phyloP scores from a whole-genome alignment of 192 early-diverging fungal species.

The Mortierella hygrophila region DNA sequence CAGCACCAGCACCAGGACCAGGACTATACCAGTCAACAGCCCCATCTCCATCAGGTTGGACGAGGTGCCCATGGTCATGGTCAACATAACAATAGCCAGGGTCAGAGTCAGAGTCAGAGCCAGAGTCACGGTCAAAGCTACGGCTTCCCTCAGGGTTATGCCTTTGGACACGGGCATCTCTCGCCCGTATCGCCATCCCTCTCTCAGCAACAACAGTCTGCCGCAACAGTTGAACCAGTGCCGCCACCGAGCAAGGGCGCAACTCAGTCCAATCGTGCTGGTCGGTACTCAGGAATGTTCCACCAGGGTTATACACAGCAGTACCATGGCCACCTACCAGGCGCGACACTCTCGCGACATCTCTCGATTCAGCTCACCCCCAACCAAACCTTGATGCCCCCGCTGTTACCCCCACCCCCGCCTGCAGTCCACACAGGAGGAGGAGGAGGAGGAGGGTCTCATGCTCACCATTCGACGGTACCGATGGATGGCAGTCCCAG shows the following conservation, averaged over 20 bases:
- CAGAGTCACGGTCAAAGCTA: not conserved
- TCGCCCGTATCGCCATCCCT: constrained; percentile 7
- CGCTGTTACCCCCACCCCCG: constrained; percentile 42
- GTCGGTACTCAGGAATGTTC: constrained; percentile 33
- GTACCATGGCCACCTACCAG: constrained; percentile 41
- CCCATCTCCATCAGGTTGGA: not conserved
- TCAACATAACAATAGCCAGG: not conserved
- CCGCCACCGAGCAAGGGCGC: constrained; percentile 9
- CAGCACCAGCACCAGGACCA: constrained; percentile 15
- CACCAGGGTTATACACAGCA: constrained; percentile 51
- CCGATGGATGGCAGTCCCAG: constrained; percentile 12
- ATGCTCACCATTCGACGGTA: constrained; percentile 9
- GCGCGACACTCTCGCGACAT: constrained; percentile 42
- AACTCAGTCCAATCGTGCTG: constrained; percentile 16
- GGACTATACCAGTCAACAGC: not conserved
- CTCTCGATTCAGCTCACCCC: constrained; percentile 52
- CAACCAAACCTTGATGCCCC: constrained; percentile 30
- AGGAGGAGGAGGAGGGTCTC: not conserved
- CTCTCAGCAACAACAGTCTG: not conserved
- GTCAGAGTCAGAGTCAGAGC: not conserved
- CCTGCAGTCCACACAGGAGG: constrained; percentile 26
- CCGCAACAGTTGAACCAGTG: not conserved
- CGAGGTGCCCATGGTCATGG: not conserved
- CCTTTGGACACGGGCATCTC: not conserved
- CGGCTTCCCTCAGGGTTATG: not conserved